Conservation (phyloP, 192 early-diverging fungal genomes). For the Linnemannia elongata region DNA sequence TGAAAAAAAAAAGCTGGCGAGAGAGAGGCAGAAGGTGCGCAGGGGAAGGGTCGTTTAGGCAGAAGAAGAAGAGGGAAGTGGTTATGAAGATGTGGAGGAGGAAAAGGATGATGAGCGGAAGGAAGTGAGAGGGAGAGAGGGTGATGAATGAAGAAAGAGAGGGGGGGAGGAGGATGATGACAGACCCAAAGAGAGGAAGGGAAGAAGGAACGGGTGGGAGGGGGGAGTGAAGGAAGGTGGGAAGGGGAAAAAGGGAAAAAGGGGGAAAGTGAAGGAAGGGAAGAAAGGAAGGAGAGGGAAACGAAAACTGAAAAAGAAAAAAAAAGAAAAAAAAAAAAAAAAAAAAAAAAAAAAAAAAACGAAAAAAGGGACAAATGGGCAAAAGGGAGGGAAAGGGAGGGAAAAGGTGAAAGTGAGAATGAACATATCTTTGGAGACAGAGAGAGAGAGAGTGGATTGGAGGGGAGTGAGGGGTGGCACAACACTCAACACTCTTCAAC, state of each 20-base stretch:
- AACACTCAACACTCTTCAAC: background rate
- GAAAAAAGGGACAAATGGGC: background rate
- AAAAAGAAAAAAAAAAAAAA: background rate
- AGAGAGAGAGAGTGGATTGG: too few relatives aligned
- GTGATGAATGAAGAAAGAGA: background rate
- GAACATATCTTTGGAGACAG: background rate
- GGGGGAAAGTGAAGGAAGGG: background rate
- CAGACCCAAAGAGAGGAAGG: background rate
- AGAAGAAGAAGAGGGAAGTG: conserved; percentile 23
- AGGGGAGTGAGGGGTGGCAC: background rate
- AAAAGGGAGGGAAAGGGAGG: background rate
- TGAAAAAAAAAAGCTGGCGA: background rate
- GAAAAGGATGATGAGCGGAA: background rate
- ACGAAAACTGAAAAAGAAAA: background rate
- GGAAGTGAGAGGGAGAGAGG: background rate
- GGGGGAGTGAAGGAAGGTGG: background rate
- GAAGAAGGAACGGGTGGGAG: background rate
- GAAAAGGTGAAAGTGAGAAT: too few relatives aligned
- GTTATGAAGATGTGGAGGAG: too few relatives aligned
- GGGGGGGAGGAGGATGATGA: background rate
- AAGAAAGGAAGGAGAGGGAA: too few relatives aligned
- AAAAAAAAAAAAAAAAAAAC: background rate
- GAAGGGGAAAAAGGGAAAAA: background rate
- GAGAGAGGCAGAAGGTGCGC: background rate
- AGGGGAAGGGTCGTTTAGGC: conserved; percentile 27